Conservation (phyloP, 306 rosid species). For the Purshia tridentata region DNA sequence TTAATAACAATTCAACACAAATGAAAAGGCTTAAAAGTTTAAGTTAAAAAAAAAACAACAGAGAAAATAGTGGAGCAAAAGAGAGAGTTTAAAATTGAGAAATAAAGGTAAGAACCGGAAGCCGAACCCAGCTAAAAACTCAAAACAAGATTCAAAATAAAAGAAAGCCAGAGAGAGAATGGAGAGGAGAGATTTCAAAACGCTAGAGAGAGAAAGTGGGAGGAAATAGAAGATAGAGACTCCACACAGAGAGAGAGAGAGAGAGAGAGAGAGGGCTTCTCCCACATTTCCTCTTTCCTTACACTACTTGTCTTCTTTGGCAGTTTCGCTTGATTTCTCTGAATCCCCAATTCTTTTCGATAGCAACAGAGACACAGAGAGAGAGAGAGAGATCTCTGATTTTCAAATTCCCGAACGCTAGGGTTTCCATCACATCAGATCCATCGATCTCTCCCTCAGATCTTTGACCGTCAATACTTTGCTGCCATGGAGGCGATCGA, state of each 20-base stretch:
- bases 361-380: background rate
- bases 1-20: no score
- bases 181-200: constrained; percentile 22
- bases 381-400: constrained; percentile 10
- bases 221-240: constrained; percentile 27
- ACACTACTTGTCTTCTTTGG: background rate
- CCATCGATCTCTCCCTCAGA: constrained; percentile 18
- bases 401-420: constrained; percentile 25
- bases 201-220: constrained; percentile 33
- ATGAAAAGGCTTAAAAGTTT: background rate
- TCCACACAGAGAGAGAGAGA: constrained; percentile 16
- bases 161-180: constrained; percentile 6
- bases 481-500: constrained; percentile 90
- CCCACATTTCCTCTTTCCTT: constrained; percentile 17
- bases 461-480: constrained; percentile 33
- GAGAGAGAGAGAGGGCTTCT: constrained; percentile 20
- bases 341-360: background rate
- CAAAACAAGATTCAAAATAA: constrained; percentile 24
- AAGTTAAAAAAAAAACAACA: background rate
- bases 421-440: constrained; percentile 36
- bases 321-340: background rate
- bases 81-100: constrained; percentile 18
- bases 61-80: constrained; percentile 8
- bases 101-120: background rate
- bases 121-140: background rate